Evolutionary conservation across 306 rosid genomes (phyloP).

Genomic region (Myrica gale): DNA sequence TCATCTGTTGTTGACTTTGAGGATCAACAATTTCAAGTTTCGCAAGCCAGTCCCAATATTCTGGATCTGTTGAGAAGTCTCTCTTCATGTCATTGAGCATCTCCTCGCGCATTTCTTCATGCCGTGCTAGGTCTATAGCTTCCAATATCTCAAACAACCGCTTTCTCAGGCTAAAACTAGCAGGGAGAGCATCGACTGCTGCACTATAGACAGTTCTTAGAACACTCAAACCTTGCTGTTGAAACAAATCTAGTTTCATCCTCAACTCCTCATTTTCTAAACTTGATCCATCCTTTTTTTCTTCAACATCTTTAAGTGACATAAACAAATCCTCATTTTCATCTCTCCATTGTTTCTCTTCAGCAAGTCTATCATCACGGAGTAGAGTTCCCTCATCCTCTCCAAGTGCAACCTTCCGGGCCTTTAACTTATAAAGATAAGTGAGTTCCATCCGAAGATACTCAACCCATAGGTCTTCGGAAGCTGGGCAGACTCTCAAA

Average conservation of each 20-base stretch:
- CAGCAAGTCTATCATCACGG: constrained; percentile 37
- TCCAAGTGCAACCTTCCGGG: constrained; percentile 90
- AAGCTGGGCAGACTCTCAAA: constrained; percentile 68
- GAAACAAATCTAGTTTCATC: constrained; percentile 47
- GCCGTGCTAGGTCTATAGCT: constrained; percentile 59
- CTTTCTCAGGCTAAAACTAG: constrained; percentile 65
- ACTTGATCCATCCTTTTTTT: constrained; percentile 30
- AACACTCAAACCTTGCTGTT: constrained; percentile 52
- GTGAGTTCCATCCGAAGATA: constrained; percentile 96
- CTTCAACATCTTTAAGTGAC: constrained; percentile 49
- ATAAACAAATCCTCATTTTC: constrained; percentile 73
- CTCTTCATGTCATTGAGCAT: constrained; percentile 63
- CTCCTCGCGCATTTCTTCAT: constrained; percentile 60
- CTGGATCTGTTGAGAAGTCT: constrained; percentile 66
- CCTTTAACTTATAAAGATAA: constrained; percentile 74
- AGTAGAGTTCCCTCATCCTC: constrained; percentile 70
- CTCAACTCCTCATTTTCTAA: constrained; percentile 37
- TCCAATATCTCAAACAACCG: constrained; percentile 77
- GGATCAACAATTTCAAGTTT: constrained; percentile 49
- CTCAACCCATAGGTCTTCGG: constrained; percentile 92
- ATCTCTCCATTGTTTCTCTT: constrained; percentile 76
- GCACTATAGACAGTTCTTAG: constrained; percentile 57
- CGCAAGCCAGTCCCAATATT: constrained; percentile 91
- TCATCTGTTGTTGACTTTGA: constrained; percentile 32
- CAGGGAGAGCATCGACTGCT: constrained; percentile 76